A percentile compares a stretch with the other conserved stretches of the same genome.
These are phyloP conservation scores for Chalaropsis ovoidea DNA, from an alignment of 2,329 filamentous ascomycete genomes.

Conservation along the genomic window DNA sequence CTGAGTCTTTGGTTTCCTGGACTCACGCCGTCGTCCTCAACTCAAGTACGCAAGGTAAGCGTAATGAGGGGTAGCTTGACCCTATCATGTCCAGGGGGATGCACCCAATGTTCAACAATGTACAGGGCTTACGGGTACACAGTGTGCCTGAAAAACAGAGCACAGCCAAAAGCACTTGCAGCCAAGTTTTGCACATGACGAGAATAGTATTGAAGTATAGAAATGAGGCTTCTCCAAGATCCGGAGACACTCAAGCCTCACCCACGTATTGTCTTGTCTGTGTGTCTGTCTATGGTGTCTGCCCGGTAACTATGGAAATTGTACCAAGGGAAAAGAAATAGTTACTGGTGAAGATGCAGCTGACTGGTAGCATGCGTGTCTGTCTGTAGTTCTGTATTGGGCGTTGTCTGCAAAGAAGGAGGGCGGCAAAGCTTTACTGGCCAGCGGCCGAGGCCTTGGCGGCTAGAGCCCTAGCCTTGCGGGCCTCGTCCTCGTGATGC, in stretches of 20 bases:
- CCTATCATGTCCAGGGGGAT: background rate
- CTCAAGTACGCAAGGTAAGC: background rate
- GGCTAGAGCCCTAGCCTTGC: conserved; percentile 43
- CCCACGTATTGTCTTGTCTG: background rate
- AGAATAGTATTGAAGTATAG: background rate
- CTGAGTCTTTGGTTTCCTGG: background rate
- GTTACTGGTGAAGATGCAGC: conserved; percentile 10
- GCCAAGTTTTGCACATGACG: background rate
- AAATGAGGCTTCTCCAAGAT: background rate
- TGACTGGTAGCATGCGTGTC: background rate
- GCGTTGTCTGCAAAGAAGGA: background rate
- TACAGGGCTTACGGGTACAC: no score
- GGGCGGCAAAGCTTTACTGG: background rate
- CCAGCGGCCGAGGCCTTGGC: conserved; percentile 29
- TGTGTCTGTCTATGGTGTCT: background rate
- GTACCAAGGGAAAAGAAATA: background rate
- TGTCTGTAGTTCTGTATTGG: conserved; percentile 11
- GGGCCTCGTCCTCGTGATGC: conserved; percentile 46
- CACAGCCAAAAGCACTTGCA: no score
- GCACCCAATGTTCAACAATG: no score
- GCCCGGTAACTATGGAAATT: background rate
- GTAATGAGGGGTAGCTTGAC: background rate
- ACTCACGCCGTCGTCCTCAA: no score
- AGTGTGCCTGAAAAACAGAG: no score
- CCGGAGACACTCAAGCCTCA: background rate